These are phyloP conservation scores for Sclerotinia trifoliorum DNA, from an alignment of 2,329 filamentous ascomycete genomes.

Conservation along the genomic window DNA sequence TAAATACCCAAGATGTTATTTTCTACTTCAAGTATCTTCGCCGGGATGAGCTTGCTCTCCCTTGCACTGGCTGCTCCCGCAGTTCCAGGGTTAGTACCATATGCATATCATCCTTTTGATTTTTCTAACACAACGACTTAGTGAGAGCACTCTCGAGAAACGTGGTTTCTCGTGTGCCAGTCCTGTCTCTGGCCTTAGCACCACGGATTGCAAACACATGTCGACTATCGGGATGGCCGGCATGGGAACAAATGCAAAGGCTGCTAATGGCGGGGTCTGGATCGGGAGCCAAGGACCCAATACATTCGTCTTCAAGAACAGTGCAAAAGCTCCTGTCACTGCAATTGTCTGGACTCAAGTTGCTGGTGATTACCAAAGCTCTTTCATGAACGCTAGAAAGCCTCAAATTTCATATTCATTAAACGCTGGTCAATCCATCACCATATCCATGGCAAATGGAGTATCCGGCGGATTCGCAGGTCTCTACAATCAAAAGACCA, in stretches of 20 bases:
- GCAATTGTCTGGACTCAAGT: slow-evolving; percentile 20
- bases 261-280: slow-evolving; percentile 21
- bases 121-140: not conserved
- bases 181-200: slow-evolving; percentile 19
- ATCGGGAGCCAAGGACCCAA: slow-evolving; percentile 25
- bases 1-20: slow-evolving; percentile 15
- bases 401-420: slow-evolving; percentile 23
- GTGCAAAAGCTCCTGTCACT: slow-evolving; percentile 1
- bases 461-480: slow-evolving; percentile 24
- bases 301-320: slow-evolving; percentile 19
- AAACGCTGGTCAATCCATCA: slow-evolving; percentile 5
- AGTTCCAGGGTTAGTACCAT: slow-evolving; percentile 13
- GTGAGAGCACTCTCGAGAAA: slow-evolving; percentile 17
- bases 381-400: slow-evolving; percentile 14
- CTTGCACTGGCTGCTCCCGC: slow-evolving; percentile 17
- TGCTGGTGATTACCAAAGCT: slow-evolving; percentile 11
- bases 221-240: slow-evolving; percentile 21
- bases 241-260: slow-evolving; percentile 20
- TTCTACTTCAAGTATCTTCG: slow-evolving; percentile 12
- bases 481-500: slow-evolving; percentile 22
- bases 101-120: not conserved
- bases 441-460: slow-evolving; percentile 23
- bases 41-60: slow-evolving; percentile 21
- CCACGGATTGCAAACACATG: slow-evolving; percentile 23
- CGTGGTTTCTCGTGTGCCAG: slow-evolving; percentile 19